phyloP scores from a whole-genome alignment of 106 monocot genomes.

The Dendrobium officinale region DNA sequence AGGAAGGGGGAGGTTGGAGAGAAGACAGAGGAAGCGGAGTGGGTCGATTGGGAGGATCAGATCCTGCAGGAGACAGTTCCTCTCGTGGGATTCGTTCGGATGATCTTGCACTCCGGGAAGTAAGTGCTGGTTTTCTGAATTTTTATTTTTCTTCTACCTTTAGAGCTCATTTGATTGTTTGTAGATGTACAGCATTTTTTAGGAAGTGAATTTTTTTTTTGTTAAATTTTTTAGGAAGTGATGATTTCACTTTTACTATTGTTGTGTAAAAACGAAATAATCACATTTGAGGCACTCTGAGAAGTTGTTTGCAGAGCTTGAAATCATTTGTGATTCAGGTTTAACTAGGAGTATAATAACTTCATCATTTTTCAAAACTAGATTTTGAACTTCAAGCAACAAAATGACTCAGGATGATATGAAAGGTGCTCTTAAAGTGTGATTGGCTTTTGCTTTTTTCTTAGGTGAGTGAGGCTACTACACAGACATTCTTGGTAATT shows the following conservation, averaged over 20 bases:
- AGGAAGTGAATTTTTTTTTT: no score
- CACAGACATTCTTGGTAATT: not conserved
- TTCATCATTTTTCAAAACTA: no score
- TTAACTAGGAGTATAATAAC: no score
- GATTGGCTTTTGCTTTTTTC: not conserved
- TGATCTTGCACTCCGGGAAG: constrained; percentile 98
- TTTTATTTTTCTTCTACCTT: not conserved
- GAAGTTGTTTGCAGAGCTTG: no score
- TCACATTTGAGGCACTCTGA: no score
- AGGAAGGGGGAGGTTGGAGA: not conserved
- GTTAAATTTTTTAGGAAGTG: not conserved
- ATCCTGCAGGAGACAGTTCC: constrained; percentile 94
- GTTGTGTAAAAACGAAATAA: no score
- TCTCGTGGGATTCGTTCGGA: constrained; percentile 85
- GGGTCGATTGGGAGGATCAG: constrained; percentile 81
- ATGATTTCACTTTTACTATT: no score
- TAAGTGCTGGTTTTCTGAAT: constrained; percentile 18
- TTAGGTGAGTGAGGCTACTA: not conserved
- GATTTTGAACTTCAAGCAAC: not conserved
- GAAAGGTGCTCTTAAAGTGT: not conserved
- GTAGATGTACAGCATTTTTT: not conserved
- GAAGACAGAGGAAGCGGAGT: constrained; percentile 26
- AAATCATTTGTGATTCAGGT: no score
- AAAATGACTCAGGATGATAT: not conserved
- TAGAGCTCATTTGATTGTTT: not conserved